Evolutionary conservation across 2,329 filamentous ascomycete species (phyloP).

Genomic region (Sporothrix humicola): DNA sequence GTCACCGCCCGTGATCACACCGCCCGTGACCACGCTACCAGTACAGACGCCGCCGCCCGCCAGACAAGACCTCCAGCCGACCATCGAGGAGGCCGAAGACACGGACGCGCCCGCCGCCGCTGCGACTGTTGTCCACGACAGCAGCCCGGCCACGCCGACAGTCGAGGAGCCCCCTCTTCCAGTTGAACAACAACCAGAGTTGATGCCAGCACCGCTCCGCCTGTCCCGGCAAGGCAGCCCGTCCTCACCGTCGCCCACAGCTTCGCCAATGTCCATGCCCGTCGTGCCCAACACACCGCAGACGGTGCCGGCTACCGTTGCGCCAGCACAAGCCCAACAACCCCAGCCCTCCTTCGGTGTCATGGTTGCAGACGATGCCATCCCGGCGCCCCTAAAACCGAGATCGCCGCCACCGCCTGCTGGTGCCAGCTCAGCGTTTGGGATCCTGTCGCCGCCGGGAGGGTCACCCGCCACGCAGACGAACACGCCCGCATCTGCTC

Average conservation of each 20-base stretch:
- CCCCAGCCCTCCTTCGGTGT: neutral
- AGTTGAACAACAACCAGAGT: slow-evolving; percentile 24
- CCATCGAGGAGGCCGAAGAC: neutral
- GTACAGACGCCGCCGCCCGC: too few species aligned
- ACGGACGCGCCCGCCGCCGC: too few species aligned
- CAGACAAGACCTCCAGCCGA: too few species aligned
- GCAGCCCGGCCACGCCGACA: neutral
- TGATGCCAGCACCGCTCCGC: slow-evolving; percentile 30
- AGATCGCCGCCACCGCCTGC: slow-evolving; percentile 19
- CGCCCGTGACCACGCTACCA: neutral
- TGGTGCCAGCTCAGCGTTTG: neutral
- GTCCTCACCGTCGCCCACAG: neutral
- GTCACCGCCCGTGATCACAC: neutral
- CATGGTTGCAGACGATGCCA: slow-evolving; percentile 12
- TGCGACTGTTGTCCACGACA: too few species aligned
- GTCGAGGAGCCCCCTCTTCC: too few species aligned
- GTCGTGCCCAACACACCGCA: slow-evolving; percentile 8
- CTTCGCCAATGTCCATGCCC: neutral
- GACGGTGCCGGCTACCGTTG: neutral
- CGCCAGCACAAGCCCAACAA: neutral
- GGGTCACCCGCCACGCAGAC: neutral
- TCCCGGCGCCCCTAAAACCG: slow-evolving; percentile 27
- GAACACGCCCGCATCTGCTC: neutral
- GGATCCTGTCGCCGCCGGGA: slow-evolving; percentile 9
- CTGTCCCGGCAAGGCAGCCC: slow-evolving; percentile 22